Base-by-base conservation (phyloP, 139 green algal genomes). In the Gonium pectorale region DNA sequence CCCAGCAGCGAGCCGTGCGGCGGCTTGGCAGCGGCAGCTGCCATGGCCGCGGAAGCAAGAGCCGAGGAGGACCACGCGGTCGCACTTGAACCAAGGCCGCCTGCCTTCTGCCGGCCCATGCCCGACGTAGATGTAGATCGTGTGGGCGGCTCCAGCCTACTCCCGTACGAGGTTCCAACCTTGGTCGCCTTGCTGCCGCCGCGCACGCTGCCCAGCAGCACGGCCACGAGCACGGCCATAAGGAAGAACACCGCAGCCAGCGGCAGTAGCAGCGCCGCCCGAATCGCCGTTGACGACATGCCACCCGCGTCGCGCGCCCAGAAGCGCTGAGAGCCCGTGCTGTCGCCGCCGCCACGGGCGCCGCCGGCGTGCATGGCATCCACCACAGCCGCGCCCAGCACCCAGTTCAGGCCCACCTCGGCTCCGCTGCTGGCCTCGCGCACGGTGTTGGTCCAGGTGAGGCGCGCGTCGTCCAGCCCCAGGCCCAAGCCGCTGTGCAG, bases 371-470 rank as follows among this genome's bases (percentile, higher is more conserved):
- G 49, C 82, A 91, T 89, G n/a, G 83, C 71, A 21, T 91, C 83
- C 51, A 89, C 69, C 33, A 91, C 69, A 29, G 80, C 59, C 5
- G 87, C 87, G 21, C 87, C 87, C 31, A 84, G 43, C 44, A 91
- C 82, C 87, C 87, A 91, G 62, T 69, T 91, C 21, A 89, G 63
- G 15, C 44, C 63, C 33, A 87, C 70, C 29, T 81, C 63, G 24
- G 56, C 44, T 0, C 64, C 67, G 71, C 35, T 51, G 29, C n/a
- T 7, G 49, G 38, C 33, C 24, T 72, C 59, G 0, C 29, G 35
- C 26, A 93, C 35, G 0, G 83, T 86, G 87, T 94, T 94, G 43
- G 86, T 87, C 70, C 89, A 94, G 22, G 35, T 43, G 31, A 94
- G 70, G 11, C 59, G 54, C 6, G 21, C 7, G 67, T 91, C 86